These are phyloP conservation scores for Cercospora sesami DNA, from an alignment of 2,329 filamentous ascomycete species.

Conservation along the genomic window DNA sequence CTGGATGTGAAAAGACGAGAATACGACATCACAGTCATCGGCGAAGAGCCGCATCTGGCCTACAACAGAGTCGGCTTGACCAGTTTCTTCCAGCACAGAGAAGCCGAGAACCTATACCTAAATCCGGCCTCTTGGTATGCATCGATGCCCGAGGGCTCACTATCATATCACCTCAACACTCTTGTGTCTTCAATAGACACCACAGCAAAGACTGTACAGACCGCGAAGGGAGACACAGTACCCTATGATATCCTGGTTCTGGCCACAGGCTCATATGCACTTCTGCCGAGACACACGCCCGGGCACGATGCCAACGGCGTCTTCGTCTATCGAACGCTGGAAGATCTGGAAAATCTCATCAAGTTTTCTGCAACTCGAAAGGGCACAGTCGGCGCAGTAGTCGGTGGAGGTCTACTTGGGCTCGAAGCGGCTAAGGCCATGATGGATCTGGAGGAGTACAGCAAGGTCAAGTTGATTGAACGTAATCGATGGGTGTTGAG, in stretches of 20 bases:
- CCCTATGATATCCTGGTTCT: conserved; percentile 79
- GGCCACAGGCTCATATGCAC: conserved; percentile 81
- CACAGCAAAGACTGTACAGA: conserved; percentile 65
- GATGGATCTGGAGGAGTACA: conserved; percentile 77
- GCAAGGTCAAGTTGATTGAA: conserved; percentile 75
- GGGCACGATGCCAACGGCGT: conserved; percentile 78
- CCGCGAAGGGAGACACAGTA: conserved; percentile 67
- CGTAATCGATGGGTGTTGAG: conserved; percentile 80
- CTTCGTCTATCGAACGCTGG: conserved; percentile 86
- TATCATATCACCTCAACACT: conserved; percentile 76
- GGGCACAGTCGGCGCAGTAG: conserved; percentile 70
- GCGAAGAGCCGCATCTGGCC: conserved; percentile 82
- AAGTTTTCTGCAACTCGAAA: conserved; percentile 66
- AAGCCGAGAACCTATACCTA: conserved; percentile 83
- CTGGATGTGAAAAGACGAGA: conserved; percentile 72
- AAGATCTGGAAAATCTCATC: conserved; percentile 76
- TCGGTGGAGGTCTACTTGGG: conserved; percentile 81
- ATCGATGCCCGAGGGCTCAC: conserved; percentile 63
- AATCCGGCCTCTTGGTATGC: conserved; percentile 81
- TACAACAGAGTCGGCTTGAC: conserved; percentile 91
- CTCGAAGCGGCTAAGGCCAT: conserved; percentile 90
- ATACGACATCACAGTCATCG: conserved; percentile 81
- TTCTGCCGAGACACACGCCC: conserved; percentile 70
- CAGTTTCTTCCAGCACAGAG: conserved; percentile 82
- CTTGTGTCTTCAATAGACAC: conserved; percentile 68